Base-by-base conservation (phyloP, 768 basidiomycete species). In the Phanerodontia chrysosporium region DNA sequence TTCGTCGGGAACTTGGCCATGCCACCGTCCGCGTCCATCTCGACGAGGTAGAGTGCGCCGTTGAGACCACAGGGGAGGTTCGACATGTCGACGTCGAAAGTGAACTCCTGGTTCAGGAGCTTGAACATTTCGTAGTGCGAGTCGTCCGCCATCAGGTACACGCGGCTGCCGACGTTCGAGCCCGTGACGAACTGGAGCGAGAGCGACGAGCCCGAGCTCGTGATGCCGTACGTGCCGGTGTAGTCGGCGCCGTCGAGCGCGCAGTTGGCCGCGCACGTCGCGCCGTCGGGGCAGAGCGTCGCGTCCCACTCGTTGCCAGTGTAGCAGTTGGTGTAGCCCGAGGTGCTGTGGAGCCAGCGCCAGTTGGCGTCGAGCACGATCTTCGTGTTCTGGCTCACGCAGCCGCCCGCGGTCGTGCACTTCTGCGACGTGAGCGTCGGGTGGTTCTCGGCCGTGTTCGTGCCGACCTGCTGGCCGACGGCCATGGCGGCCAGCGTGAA, bases 11-110 rank as follows among this genome's bases (percentile, higher is more conserved):
- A 79, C 59, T 73, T 72, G 54, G 79, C 61, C 57, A 75, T 30
- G 48, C 80, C 81, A 72, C 81, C 81, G 63, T 82, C 80, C 18
- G 74, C 75, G 64, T 79, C 80, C 83, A 83, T 83, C 69, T 80
- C 76, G 42, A 74, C 71, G 70, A 83, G 81, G 75, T 83, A 83
- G 54, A 83, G 71, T 2, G 82, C 82, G 60, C 78, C 83, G 69
- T 84, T 84, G 61, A 84, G 74, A 51, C 82, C 81, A 63, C 81
- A 83, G 3, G 78, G 77, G 45, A 83, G 76, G 52, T 79, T 70
- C 58, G 80, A 79, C 55, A 83, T 74, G 65, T 83, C 80, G 68
- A 83, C 78, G 72, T 81, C 80, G 70, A 83, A 81, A 9, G 78
- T 74, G 72, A 83, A 82, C 70, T 83, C 81, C 64, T 78, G 73